Evolutionary conservation across 2,329 filamentous ascomycete species (phyloP).

Genomic region (Pseudogymnoascus sp.): DNA sequence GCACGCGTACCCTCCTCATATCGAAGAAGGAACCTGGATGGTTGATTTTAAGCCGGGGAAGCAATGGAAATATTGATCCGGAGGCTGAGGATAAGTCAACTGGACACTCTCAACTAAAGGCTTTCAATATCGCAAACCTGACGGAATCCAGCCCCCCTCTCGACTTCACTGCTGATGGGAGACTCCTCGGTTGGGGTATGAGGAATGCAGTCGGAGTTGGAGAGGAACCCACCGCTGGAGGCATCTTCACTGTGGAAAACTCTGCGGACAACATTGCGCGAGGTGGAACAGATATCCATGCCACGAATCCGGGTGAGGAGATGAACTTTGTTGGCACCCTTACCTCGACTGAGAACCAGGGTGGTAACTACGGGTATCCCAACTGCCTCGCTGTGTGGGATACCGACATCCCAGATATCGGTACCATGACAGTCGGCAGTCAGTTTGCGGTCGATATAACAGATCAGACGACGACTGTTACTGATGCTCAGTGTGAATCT

Average conservation of each 20-base stretch:
- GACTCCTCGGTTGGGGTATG: constrained; percentile 56
- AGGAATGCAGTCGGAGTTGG: constrained; percentile 63
- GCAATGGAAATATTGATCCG: constrained; percentile 51
- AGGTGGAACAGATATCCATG: constrained; percentile 50
- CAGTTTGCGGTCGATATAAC: constrained; percentile 39
- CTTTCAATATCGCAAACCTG: constrained; percentile 40
- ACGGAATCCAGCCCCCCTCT: constrained; percentile 27
- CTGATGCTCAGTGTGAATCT: constrained; percentile 37
- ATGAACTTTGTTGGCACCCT: constrained; percentile 62
- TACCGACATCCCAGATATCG: constrained; percentile 36
- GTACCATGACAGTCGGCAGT: constrained; percentile 36
- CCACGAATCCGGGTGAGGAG: constrained; percentile 65
- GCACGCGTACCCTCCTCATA: constrained; percentile 57
- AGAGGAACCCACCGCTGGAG: constrained; percentile 48
- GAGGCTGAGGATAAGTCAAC: constrained; percentile 41
- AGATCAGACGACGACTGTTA: constrained; percentile 30
- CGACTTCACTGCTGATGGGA: constrained; percentile 41
- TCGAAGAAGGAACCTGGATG: constrained; percentile 45
- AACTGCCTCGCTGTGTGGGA: constrained; percentile 60
- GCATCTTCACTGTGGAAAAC: constrained; percentile 58
- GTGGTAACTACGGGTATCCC: constrained; percentile 61
- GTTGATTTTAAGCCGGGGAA: constrained; percentile 59
- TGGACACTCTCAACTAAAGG: constrained; percentile 60
- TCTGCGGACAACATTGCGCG: constrained; percentile 56
- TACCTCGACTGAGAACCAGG: constrained; percentile 27